Evolutionary conservation across 768 basidiomycete genomes (phyloP).

Genomic region (Pleurotus citrinopileatus): DNA sequence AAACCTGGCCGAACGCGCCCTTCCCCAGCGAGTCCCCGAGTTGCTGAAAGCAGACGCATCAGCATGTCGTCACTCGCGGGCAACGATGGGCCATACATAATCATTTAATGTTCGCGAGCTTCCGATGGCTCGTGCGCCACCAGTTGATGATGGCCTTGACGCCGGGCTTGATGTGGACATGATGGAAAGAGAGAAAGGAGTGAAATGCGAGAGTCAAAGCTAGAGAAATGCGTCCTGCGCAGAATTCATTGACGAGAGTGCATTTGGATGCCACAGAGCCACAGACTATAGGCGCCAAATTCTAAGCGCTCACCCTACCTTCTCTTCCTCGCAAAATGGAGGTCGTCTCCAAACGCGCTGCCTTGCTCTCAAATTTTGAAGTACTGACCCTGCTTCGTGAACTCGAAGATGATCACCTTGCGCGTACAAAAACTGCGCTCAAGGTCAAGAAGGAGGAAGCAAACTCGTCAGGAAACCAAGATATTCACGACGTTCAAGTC

Average conservation of each 20-base stretch:
- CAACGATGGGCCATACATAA: conserved; percentile 2
- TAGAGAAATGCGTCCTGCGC: conserved; percentile 2
- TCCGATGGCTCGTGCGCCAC: conserved; percentile 7
- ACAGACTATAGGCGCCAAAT: conserved; percentile 7
- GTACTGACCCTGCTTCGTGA: conserved; percentile 76
- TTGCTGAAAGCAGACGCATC: conserved; percentile 54
- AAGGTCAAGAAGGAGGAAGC: conserved; percentile 81
- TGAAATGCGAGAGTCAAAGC: not conserved
- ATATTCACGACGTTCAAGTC: conserved; percentile 48
- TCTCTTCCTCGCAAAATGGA: conserved; percentile 20
- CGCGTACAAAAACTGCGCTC: conserved; percentile 64
- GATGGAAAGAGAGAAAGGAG: conserved; percentile 6
- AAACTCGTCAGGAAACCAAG: conserved; percentile 30
- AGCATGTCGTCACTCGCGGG: not conserved
- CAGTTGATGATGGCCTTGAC: conserved; percentile 7
- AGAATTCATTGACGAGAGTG: conserved; percentile 5
- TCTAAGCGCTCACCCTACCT: not conserved
- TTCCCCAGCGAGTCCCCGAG: conserved; percentile 95
- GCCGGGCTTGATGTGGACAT: conserved; percentile 5
- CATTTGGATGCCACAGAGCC: not conserved
- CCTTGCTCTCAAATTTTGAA: conserved; percentile 88
- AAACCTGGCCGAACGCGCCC: conserved; percentile 96
- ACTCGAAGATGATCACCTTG: conserved; percentile 71
- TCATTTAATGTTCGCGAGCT: conserved; percentile 10
- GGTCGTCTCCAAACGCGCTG: conserved; percentile 69